Base-by-base conservation (phyloP, 805 yeast genomes). In the Candida incommunis region DNA sequence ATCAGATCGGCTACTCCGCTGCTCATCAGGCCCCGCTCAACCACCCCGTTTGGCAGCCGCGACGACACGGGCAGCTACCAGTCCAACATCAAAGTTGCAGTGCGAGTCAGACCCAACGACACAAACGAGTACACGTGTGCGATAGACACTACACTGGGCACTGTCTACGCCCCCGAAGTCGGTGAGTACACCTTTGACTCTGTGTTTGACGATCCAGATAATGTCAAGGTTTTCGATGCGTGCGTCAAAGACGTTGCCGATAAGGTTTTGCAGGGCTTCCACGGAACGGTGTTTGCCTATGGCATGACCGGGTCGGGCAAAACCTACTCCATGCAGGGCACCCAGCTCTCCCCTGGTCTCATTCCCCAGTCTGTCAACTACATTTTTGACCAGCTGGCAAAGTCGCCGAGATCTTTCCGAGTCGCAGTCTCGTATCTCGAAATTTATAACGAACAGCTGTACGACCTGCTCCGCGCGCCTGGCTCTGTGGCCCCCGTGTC, bases 261-360 rank as follows among this genome's bases (percentile, higher is more conserved):
- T 50, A 75, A 70, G 58, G 76, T 74, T 49, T 70, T 71, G 53
- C 78, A 78, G 15, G 96, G 95, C 0, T 88, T 65, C 60, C 86
- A 86, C 56, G 88, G 88, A 15, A 87, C 96, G 0, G 76, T 88
- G 0, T 86, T 90, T 60, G 96, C 97, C 0, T 86, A 86, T 56
- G 96, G 96, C 27, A 83, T 83, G 86, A 86, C 96, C 0, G 95
- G 95, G 0, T 81, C 94, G 1, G 96, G 96, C 9, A 86, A 86
- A 61, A 86, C 96, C 0, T 78, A 74, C 57, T 75, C 94, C 2
- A 86, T 86, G 94, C 80, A 79, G 50, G 95, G 95, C 24, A 66
- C 70, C 23, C 67, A 61, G 2, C 49, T 52, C 3, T 80, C 78
- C 49, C 78, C 80, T 0, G 95, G 95, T 3, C 69, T 86, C 42